Conservation (phyloP, 192 early-diverging fungal species). For the Funneliformis mosseae region DNA sequence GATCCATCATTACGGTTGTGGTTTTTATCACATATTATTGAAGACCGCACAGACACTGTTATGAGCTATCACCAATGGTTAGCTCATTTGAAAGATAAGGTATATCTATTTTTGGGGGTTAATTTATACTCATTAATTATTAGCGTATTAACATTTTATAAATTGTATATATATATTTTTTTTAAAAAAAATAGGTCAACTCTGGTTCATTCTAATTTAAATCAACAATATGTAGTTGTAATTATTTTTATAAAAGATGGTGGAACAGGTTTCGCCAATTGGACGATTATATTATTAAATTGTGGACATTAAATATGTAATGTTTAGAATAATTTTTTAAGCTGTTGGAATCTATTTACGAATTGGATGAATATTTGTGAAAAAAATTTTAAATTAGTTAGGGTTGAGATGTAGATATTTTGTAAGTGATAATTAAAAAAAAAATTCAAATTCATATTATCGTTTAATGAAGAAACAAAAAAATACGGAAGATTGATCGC, state of each 20-base stretch:
- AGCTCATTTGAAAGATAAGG: constrained; percentile 71
- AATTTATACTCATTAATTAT: not conserved
- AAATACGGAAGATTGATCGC: too few relatives aligned
- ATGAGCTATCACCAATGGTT: constrained; percentile 81
- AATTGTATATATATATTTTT: not conserved
- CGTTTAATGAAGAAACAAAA: too few relatives aligned
- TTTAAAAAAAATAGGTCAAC: not conserved
- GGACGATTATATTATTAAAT: not conserved
- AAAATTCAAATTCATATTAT: not conserved
- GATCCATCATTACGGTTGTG: constrained; percentile 78
- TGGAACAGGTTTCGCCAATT: not conserved
- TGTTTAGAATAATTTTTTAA: not conserved
- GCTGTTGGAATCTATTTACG: not conserved
- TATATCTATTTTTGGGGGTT: constrained; percentile 29
- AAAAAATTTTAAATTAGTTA: not conserved
- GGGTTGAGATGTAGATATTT: not conserved
- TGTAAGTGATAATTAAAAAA: not conserved
- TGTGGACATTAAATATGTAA: not conserved
- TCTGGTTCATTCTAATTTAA: constrained; percentile 6
- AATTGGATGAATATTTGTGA: not conserved
- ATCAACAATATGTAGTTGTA: not conserved
- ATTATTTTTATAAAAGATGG: not conserved
- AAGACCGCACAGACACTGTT: constrained; percentile 82
- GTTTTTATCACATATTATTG: constrained; percentile 89
- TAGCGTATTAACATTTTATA: not conserved